Percentiles rank a stretch among this genome's conserved stretches.
Conservation (phyloP, 2,329 filamentous ascomycete species). For the Orbilia quercus region DNA sequence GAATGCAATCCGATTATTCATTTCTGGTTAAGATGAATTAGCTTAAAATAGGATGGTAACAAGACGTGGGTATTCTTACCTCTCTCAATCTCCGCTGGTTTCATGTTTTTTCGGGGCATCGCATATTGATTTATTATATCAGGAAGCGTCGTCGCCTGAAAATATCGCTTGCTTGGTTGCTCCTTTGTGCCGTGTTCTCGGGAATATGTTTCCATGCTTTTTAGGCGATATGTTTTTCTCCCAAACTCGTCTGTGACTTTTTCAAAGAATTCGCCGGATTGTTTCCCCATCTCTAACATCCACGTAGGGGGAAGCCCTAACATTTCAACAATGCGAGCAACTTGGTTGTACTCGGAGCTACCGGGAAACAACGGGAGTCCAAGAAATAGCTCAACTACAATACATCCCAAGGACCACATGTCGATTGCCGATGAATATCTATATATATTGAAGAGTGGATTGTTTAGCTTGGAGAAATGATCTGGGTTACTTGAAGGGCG, state of each 20-base stretch:
- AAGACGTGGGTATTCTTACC: slow-evolving; percentile 69
- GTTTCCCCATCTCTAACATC: slow-evolving; percentile 99
- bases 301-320: slow-evolving; percentile 93
- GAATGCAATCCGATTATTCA: slow-evolving; percentile 96
- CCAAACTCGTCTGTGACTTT: slow-evolving; percentile 92
- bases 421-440: slow-evolving; percentile 97
- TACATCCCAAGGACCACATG: slow-evolving; percentile 99
- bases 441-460: slow-evolving; percentile 27
- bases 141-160: slow-evolving; percentile 89
- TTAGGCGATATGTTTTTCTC: slow-evolving; percentile 87
- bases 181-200: slow-evolving; percentile 96
- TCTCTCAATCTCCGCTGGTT: slow-evolving; percentile 93
- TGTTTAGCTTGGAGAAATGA: slow-evolving; percentile 10
- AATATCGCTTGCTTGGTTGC: slow-evolving; percentile 99
- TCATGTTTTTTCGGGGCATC: slow-evolving; percentile 99
- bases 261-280: slow-evolving; percentile 96
- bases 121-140: slow-evolving; percentile 98
- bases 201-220: slow-evolving; percentile 98
- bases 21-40: slow-evolving; percentile 72
- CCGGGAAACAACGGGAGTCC: slow-evolving; percentile 94
- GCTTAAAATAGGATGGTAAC: not conserved
- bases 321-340: slow-evolving; percentile 97
- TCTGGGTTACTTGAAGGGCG: not conserved
- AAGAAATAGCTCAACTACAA: slow-evolving; percentile 96
- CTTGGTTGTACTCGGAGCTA: slow-evolving; percentile 98